A percentile compares a stretch with the other conserved stretches of the same genome.
Evolutionary conservation across 2,329 filamentous ascomycete genomes (phyloP).

Genomic region (Pseudogymnoascus sp.): DNA sequence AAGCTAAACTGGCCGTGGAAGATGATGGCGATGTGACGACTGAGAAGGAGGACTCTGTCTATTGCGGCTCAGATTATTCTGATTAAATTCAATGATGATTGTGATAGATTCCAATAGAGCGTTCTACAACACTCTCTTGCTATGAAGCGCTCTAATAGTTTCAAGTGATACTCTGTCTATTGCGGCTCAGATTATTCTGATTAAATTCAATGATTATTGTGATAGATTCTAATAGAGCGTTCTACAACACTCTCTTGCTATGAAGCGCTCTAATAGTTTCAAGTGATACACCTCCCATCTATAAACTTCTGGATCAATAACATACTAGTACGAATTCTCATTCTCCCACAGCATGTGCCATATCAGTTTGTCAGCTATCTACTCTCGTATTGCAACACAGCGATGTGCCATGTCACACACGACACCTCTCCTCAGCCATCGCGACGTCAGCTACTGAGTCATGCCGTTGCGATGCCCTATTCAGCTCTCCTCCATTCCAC

Average conservation of each 20-base stretch:
- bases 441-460: not conserved
- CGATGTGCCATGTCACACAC: too few species aligned
- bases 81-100: too few species aligned
- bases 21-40: slow-evolving; percentile 12
- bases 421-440: not conserved
- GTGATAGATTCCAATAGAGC: too few species aligned
- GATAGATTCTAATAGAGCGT: too few species aligned
- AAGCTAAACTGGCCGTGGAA: not conserved
- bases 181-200: not conserved
- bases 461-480: not conserved
- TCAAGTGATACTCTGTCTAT: not conserved
- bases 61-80: slow-evolving; percentile 2
- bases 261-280: too few species aligned
- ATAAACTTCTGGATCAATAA: not conserved
- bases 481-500: slow-evolving; percentile 23
- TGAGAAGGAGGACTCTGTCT: slow-evolving; percentile 11
- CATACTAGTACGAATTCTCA: not conserved
- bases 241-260: too few species aligned
- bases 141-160: too few species aligned
- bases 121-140: too few species aligned
- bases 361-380: too few species aligned
- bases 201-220: too few species aligned
- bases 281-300: not conserved
- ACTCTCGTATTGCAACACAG: too few species aligned
- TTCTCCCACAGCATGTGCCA: not conserved